Base-by-base conservation (phyloP, 2,329 filamentous ascomycete genomes). In the Cordyceps javanica region DNA sequence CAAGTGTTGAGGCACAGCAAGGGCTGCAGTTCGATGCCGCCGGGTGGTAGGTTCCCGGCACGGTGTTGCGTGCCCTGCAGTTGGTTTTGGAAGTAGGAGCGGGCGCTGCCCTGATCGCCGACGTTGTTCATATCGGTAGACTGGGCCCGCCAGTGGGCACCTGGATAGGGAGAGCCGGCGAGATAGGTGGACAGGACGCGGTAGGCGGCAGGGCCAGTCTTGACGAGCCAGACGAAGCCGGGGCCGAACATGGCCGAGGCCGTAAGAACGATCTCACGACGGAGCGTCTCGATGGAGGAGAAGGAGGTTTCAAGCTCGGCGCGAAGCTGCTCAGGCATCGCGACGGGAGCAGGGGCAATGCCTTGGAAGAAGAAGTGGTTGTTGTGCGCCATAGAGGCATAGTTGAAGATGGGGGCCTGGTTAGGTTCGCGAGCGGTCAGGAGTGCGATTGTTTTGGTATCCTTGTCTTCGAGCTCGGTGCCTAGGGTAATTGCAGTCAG, bases 331-430 rank as follows among this genome's bases (percentile, higher is more conserved):
- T 74, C 68, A 59, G 83, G 83, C 63, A 89, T 87, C 63, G 72
- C 65, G 49, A 72, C 76, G 57, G 68, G 80, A 70, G 61, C 55
- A 57, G 73, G 73, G 56, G 70, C 66, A 62, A 77, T 69, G 67
- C 79, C 74, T 64, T 82, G 71, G 81, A 93, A 92, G 82, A 91
- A 93, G 78, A 91, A 88, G 70, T 85, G 77, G 72, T 85, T 97
- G 83, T 97, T 97, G 81, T 90, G 88, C 57, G 91, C 90, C 89
- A 96, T 96, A 66, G 90, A 96, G 72, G 94, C 94, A 72, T 95
- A 85, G 82, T 97, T 99, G 85, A 99, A 99, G 70, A 88, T 78
- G 65, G 87, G 80, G 42, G 94, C 94, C 62, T 82, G 79, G 64
- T 80, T 79, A 45, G 93, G 88, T 67, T 94, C 83, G 72, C 91